Evolutionary conservation across 1,139 yeast genomes (phyloP).

Genomic region (Debaryomyces nepalensis): DNA sequence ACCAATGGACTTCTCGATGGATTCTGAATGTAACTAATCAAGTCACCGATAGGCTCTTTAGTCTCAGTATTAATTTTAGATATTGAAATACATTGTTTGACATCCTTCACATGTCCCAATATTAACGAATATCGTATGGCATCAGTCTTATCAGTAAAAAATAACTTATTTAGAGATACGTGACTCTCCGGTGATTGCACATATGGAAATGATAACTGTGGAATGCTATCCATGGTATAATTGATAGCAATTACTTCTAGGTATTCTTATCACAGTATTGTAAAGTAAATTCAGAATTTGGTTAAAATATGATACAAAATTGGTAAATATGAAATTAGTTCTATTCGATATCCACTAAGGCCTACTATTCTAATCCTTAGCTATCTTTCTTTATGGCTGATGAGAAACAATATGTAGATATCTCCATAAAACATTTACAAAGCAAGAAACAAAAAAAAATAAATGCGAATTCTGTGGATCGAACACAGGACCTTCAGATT

Average conservation of each 20-base stretch:
- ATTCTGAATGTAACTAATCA: constrained; percentile 33
- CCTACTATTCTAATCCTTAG: too few species aligned
- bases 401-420: too few species aligned
- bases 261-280: neutral
- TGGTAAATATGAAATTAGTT: too few species aligned
- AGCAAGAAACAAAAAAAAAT: constrained; percentile 22
- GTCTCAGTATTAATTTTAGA: constrained; percentile 20
- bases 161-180: constrained; percentile 29
- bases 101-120: constrained; percentile 15
- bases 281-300: neutral
- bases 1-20: constrained; percentile 16
- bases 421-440: neutral
- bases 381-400: too few species aligned
- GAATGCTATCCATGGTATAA: constrained; percentile 16
- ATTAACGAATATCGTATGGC: constrained; percentile 24
- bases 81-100: constrained; percentile 23
- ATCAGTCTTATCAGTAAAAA: constrained; percentile 30
- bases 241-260: neutral
- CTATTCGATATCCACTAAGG: too few species aligned
- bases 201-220: constrained; percentile 33
- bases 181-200: constrained; percentile 19
- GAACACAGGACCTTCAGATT: constrained; percentile 73
- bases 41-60: constrained; percentile 20
- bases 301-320: too few species aligned
- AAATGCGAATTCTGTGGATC: constrained; percentile 56